These are phyloP conservation scores for Scenedesmus sp. DNA, from an alignment of 163 green algal genomes.

Conservation along the genomic window DNA sequence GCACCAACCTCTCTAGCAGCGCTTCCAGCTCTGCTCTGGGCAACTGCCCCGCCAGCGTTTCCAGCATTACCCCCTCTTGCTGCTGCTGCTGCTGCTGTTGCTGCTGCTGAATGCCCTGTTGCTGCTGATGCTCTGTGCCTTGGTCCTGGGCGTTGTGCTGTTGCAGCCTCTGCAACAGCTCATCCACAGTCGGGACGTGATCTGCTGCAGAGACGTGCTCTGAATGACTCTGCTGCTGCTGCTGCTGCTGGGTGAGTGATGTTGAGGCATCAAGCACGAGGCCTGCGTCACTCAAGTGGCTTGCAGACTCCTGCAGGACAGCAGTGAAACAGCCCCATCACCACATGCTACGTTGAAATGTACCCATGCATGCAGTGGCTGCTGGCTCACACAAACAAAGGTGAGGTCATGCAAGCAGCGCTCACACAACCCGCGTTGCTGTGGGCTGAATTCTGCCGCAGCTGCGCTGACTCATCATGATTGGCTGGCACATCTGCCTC, in stretches of 20 bases:
- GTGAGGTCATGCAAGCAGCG: no score
- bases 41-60: conserved; percentile 35
- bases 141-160: conserved; percentile 16
- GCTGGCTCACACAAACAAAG: no score
- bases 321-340: not conserved
- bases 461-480: not conserved
- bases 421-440: not conserved
- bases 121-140: not conserved
- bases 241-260: not conserved
- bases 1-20: conserved; percentile 7
- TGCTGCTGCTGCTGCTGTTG: conserved; percentile 43
- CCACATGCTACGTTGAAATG: no score
- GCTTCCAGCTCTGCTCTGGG: conserved; percentile 49
- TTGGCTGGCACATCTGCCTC: no score
- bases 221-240: not conserved
- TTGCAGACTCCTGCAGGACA: conserved; percentile 22
- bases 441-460: not conserved
- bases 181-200: not conserved
- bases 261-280: conserved; percentile 36
- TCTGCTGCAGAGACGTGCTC: not conserved
- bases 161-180: conserved; percentile 28
- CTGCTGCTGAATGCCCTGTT: conserved; percentile 17
- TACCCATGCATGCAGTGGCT: not conserved
- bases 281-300: conserved; percentile 50
- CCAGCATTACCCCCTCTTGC: conserved; percentile 16